Evolutionary conservation across 2,329 filamentous ascomycete genomes (phyloP), one percentile per base, ranked within the genome.

Genomic region (Nothopassalora personata): DNA sequence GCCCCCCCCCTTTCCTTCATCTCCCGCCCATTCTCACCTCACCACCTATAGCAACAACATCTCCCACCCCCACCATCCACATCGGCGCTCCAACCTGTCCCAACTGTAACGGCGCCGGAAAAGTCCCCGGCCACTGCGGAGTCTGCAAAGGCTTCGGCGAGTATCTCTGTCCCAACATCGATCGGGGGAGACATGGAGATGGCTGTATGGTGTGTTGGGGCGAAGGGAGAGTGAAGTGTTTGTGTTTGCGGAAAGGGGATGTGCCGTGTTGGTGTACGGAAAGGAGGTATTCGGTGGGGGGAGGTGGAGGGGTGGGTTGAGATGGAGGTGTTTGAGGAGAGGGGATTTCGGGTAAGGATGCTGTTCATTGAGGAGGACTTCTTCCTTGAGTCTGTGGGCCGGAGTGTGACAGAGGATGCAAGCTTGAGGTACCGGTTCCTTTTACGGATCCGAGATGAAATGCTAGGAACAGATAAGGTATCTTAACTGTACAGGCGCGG

Each of bases 401-500:
- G 23, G 3, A 23, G 23, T 23, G 23, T 23, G 23, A 23, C 18
- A 15, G 11, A 43, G 36, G 10, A 6, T 43, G 39, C 13, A 18
- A 1, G 10, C 15, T n/a, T 43, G n/a, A 43, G 39, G 15, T 43
- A 18, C 18, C 7, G 39, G 18, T 43, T 36, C 30, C 49, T 51
- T 51, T 34, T 34, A 51, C 49, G 34, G 49, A 23, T 34, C 49
- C 28, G 49, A 51, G 19, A 11, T 33, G 30, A n/a, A 51, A 51
- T 30, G 49, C 49, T 51, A 51, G 49, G 34, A 51, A 51, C 27
- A 51, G 28, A 49, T 28, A 19, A 31, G 34, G 49, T 51, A 51
- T 51, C 49, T 51, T 51, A 34, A 51, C 28, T 51, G 49, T 51
- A 51, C 49, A 51, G 18, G 30, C 27, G 49, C 49, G 34, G 30